Evolutionary conservation across 2,329 filamentous ascomycete species (phyloP), one percentile per base, ranked within the genome.

Genomic region (Alternaria postmessia): DNA sequence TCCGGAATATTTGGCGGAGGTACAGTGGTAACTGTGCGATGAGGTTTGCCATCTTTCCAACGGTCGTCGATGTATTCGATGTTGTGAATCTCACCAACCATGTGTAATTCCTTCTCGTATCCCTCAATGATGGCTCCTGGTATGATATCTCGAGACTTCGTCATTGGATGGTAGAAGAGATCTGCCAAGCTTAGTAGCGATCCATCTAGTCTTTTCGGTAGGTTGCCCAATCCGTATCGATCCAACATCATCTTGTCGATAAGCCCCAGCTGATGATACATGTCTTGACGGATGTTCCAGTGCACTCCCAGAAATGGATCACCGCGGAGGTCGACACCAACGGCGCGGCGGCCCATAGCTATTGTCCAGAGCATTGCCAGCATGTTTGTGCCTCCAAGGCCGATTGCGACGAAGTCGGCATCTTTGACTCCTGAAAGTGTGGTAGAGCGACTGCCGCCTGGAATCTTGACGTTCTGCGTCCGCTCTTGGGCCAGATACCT

Each of bases 201-300:
- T 22, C 63, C 64, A 43, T 68, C 63, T 3, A 62, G 34, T 43
- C 53, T 43, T 22, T 63, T 68, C 20, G 61, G 64, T 11, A 61
- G 41, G 16, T 49, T 57, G 12, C 62, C 51, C 20, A 46, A 5
- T 20, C 64, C 63, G 18, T 65, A 66, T 1, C 63, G 63, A 32
- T 62, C 63, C 32, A 63, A 14, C 61, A 66, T 68, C 61, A 66
- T 60, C 39, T 63, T 61, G 41, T 68, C 64, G n/a, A 68, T 66
- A 6, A 68, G 53, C 8, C 65, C 61, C 4, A 66, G 51, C 44
- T 68, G 63, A 41, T 66, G 65, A 16, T 66, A 68, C 59, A 68
- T 56, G 2, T 66, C 64, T 44, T 65, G 56, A 22, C 63, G 59
- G n/a, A 68, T 68, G 24, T 66, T 68, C 63, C 65, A 68, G 41